phyloP scores from a whole-genome alignment of 768 basidiomycete genomes.

The Suillus paluster region DNA sequence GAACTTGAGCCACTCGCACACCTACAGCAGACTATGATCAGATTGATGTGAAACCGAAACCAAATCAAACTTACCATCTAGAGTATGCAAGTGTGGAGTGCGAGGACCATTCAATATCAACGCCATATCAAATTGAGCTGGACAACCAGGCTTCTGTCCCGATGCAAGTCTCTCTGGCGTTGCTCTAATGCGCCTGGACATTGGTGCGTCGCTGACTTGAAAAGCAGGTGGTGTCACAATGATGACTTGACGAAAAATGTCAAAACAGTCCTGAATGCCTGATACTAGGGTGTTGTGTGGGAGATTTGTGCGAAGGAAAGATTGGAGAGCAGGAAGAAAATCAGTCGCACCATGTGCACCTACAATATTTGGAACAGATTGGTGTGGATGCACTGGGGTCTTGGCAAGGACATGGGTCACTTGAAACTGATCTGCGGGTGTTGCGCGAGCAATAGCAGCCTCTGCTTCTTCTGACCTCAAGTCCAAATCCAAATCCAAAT shows the following conservation, averaged over 20 bases:
- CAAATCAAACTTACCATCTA: too few relatives aligned
- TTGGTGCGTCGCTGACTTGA: background rate
- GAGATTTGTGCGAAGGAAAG: background rate
- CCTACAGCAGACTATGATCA: background rate
- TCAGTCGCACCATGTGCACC: conserved; percentile 8
- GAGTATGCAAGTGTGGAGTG: too few relatives aligned
- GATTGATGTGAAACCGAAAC: too few relatives aligned
- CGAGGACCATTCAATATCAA: background rate
- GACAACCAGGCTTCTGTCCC: background rate
- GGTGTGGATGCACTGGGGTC: background rate
- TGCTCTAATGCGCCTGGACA: background rate
- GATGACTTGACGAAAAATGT: conserved; percentile 11
- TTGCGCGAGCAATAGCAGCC: too few relatives aligned
- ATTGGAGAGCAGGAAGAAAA: conserved; percentile 10
- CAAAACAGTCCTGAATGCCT: conserved; percentile 2
- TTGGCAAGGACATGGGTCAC: conserved; percentile 3
- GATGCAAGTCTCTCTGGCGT: conserved; percentile 1
- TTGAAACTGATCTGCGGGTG: background rate
- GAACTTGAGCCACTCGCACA: conserved; percentile 16
- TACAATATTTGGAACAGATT: background rate
- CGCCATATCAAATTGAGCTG: conserved; percentile 6
- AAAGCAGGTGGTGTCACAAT: background rate
- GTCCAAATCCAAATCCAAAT: background rate
- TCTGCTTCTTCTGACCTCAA: background rate
- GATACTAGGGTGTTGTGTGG: background rate